Evolutionary conservation across 495 filamentous ascomycete genomes (phyloP).

Genomic region (Trichoderma orchidacearum): DNA sequence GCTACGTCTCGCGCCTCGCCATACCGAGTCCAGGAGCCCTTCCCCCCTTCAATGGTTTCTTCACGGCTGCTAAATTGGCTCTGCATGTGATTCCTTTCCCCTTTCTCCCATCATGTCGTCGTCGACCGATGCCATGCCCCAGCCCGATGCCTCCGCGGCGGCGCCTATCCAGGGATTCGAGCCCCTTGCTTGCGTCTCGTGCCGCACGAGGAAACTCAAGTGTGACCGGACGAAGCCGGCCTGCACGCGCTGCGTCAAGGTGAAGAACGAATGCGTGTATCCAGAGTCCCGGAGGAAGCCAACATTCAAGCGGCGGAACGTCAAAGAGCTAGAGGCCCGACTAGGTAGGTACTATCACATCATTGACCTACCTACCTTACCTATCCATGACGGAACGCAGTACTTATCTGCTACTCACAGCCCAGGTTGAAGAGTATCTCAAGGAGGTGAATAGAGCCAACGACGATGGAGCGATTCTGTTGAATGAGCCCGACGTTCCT

Average conservation of each 20-base stretch:
- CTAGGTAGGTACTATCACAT: conserved; percentile 38
- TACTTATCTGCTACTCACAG: conserved; percentile 10
- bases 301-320: conserved; percentile 76
- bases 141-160: background rate
- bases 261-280: conserved; percentile 62
- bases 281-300: conserved; percentile 79
- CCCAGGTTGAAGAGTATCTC: conserved; percentile 32
- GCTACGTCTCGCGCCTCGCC: background rate
- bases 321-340: conserved; percentile 71
- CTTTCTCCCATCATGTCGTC: background rate
- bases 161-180: conserved; percentile 3
- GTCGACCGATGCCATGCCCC: background rate
- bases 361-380: too few relatives aligned
- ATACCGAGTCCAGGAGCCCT: background rate
- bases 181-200: conserved; percentile 40
- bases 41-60: background rate
- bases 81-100: background rate
- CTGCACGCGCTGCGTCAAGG: conserved; percentile 58
- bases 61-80: background rate
- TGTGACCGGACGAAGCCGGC: conserved; percentile 55
- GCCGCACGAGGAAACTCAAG: conserved; percentile 48
- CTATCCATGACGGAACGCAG: background rate
- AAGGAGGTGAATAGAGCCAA: conserved; percentile 16
- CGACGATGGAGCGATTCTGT: background rate
- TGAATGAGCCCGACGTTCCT: too few relatives aligned